A percentile compares a stretch with the other conserved stretches of the same genome.
phyloP scores from a whole-genome alignment of 805 yeast species.

The Ogataea salicorniae region DNA sequence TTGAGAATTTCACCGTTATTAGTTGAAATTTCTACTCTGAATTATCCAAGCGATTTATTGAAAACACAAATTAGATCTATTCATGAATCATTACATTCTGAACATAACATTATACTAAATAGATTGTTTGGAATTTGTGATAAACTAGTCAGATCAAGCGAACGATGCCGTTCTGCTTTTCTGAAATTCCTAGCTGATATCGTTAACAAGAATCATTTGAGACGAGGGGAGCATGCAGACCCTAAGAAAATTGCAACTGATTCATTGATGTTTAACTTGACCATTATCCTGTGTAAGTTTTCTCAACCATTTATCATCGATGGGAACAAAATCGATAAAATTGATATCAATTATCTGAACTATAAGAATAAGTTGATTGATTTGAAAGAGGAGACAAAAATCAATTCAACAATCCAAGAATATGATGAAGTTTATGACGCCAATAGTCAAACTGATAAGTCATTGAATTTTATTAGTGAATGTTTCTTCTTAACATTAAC shows the following conservation, averaged over 20 bases:
- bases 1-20: slow-evolving; percentile 71
- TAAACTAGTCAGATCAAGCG: slow-evolving; percentile 69
- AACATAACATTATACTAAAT: slow-evolving; percentile 53
- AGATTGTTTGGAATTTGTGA: slow-evolving; percentile 67
- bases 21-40: slow-evolving; percentile 41
- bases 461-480: slow-evolving; percentile 78
- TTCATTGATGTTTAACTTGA: slow-evolving; percentile 75
- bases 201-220: slow-evolving; percentile 77
- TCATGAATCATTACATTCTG: slow-evolving; percentile 58
- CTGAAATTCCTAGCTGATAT: slow-evolving; percentile 66
- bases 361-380: slow-evolving; percentile 50
- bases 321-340: slow-evolving; percentile 64
- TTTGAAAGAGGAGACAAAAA: slow-evolving; percentile 74
- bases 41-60: slow-evolving; percentile 36
- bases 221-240: slow-evolving; percentile 82
- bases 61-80: slow-evolving; percentile 43
- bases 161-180: slow-evolving; percentile 55
- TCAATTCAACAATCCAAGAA: slow-evolving; percentile 70
- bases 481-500: slow-evolving; percentile 78
- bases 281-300: slow-evolving; percentile 60
- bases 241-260: slow-evolving; percentile 63
- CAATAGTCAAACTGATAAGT: slow-evolving; percentile 32
- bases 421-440: slow-evolving; percentile 52
- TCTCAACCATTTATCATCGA: slow-evolving; percentile 78
- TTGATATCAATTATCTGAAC: slow-evolving; percentile 65